phyloP scores from a whole-genome alignment of 805 yeast species.

The Candida wancherniae region DNA sequence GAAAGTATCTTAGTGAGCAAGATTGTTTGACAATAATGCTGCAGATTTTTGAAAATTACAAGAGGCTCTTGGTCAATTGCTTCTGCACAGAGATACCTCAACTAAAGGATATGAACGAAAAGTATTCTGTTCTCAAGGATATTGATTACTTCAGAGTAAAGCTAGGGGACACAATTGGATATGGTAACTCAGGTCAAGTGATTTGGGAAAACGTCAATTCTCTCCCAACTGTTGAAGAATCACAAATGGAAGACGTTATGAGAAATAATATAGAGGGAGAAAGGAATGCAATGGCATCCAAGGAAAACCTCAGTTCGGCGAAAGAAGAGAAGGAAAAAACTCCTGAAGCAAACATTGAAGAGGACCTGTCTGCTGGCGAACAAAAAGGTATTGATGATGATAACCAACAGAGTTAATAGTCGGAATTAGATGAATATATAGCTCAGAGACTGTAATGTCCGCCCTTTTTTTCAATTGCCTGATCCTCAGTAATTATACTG shows the following conservation, averaged over 20 bases:
- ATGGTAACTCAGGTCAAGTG: slow-evolving; percentile 57
- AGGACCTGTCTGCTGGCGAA: slow-evolving; percentile 2
- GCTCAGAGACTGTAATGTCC: slow-evolving; percentile 10
- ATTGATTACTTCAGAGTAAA: slow-evolving; percentile 61
- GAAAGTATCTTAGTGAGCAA: slow-evolving; percentile 49
- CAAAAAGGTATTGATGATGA: slow-evolving; percentile 1
- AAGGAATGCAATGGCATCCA: slow-evolving; percentile 1
- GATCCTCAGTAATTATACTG: slow-evolving; percentile 81
- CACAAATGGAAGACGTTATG: slow-evolving; percentile 44
- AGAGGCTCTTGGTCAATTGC: slow-evolving; percentile 47
- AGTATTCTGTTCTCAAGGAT: slow-evolving; percentile 54
- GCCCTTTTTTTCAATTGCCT: slow-evolving; percentile 8
- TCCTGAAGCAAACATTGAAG: not conserved
- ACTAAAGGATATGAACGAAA: slow-evolving; percentile 48
- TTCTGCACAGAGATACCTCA: slow-evolving; percentile 45
- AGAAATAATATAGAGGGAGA: slow-evolving; percentile 29
- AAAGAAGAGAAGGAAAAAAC: slow-evolving; percentile 6
- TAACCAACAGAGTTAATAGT: too few species aligned
- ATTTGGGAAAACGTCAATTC: slow-evolving; percentile 58
- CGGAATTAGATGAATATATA: not conserved
- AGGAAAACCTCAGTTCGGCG: too few species aligned
- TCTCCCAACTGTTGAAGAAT: slow-evolving; percentile 46
- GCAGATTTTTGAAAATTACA: slow-evolving; percentile 55
- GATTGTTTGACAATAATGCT: slow-evolving; percentile 44
- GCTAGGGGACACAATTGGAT: slow-evolving; percentile 52